Evolutionary conservation across 768 basidiomycete species (phyloP).

Genomic region (Pisolithus microcarpus): DNA sequence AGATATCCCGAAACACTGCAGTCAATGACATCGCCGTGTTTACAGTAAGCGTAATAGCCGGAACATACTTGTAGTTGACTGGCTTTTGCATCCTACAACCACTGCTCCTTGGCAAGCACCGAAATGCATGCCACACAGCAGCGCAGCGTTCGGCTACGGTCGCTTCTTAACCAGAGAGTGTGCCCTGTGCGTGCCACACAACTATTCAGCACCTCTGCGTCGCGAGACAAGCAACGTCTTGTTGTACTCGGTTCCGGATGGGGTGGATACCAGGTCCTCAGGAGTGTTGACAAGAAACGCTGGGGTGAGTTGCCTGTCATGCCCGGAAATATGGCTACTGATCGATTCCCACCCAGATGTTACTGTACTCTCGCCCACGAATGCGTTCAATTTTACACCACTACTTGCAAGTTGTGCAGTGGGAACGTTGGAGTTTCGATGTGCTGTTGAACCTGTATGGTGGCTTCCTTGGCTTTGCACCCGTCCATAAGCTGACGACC

Average conservation of each 20-base stretch:
- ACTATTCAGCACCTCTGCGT: constrained; percentile 33
- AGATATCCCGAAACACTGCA: neutral
- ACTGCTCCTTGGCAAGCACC: neutral
- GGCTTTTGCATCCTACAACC: neutral
- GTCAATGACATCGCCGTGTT: no score
- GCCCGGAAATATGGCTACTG: no score
- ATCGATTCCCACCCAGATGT: constrained; percentile 41
- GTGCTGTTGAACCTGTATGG: constrained; percentile 73
- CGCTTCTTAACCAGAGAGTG: constrained; percentile 8
- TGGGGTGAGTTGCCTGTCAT: constrained; percentile 46
- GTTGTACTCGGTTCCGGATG: constrained; percentile 73
- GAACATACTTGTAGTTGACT: neutral
- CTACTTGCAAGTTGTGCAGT: constrained; percentile 55
- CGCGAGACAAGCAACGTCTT: constrained; percentile 35
- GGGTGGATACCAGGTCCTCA: constrained; percentile 68
- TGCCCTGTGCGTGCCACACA: constrained; percentile 18
- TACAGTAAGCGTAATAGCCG: neutral
- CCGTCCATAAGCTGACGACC: constrained; percentile 2
- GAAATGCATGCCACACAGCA: neutral
- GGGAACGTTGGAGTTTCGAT: constrained; percentile 78
- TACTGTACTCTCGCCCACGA: constrained; percentile 55
- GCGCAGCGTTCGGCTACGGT: neutral
- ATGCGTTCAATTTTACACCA: constrained; percentile 37
- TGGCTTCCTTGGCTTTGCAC: constrained; percentile 2
- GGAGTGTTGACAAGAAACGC: constrained; percentile 60